Conservation (phyloP, 2,329 filamentous ascomycete genomes). For the Zymoseptoria tritici region DNA sequence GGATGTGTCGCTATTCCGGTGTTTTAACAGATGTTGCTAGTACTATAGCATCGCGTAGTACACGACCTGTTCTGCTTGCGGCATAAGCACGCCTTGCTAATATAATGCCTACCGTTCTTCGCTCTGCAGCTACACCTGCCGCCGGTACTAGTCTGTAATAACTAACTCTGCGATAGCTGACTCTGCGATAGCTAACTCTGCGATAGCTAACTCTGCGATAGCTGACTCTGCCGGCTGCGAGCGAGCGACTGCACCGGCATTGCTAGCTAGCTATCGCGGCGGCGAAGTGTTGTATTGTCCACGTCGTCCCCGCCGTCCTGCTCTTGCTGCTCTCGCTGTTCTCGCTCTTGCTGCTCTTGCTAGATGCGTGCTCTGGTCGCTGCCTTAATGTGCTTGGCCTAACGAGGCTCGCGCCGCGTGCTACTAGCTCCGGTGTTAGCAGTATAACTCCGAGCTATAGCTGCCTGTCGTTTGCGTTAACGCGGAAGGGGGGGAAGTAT, state of each 20-base stretch:
- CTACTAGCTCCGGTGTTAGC: no score
- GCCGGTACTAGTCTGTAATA: no score
- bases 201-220: no score
- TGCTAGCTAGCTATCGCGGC: not conserved
- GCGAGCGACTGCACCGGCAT: not conserved
- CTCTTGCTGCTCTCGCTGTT: not conserved
- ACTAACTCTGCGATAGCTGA: no score
- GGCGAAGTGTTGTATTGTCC: not conserved
- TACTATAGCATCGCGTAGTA: not conserved
- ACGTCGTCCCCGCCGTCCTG: not conserved
- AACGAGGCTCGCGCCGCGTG: no score
- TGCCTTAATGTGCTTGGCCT: not conserved
- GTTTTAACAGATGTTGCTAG: not conserved
- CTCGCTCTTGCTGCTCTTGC: not conserved
- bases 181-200: no score
- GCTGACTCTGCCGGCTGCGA: no score
- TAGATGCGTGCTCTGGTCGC: not conserved
- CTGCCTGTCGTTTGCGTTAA: no score
- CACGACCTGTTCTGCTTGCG: not conserved
- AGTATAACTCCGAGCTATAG: no score
- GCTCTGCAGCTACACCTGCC: not conserved
- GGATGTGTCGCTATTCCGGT: no score
- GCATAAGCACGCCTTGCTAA: not conserved
- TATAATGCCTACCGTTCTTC: not conserved
- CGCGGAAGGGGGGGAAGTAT: no score